Base-by-base conservation (phyloP, 805 yeast species). In the Yamadazyma akitaensis region DNA sequence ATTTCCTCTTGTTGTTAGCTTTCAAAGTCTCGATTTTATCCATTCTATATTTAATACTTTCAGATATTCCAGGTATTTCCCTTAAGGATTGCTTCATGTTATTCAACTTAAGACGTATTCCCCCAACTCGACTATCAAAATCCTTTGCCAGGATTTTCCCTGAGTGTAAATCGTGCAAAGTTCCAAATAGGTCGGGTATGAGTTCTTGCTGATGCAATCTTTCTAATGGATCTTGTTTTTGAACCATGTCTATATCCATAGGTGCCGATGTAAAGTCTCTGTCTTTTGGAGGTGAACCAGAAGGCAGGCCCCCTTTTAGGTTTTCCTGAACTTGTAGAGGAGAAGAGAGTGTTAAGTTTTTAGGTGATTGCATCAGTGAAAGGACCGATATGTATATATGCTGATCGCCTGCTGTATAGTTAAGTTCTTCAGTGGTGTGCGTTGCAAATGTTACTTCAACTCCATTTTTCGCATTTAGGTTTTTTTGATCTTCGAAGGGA, bases 131-230 rank as follows among this genome's bases (percentile, higher is more conserved):
- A 54, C 68, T 70, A 48, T 69, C 73, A 48, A 72, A 70, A 48
- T 72, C 75, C 46, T 69, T 67, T 8, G 72, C 65, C 63, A 63
- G 69, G 14, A 68, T 49, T 18, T 53, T 59, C n/a, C 73, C 75
- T 9, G 55, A 53, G 28, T 64, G 63, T 28, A 72, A 56, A 36
- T 64, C 65, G 44, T 66, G 70, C 5, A 72, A 53, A 16, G 69
- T 55, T 12, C 53, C 57, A 48, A 63, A 71, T 38, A 72, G 49
- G 32, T 70, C 75, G 6, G 74, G 73, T 5, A 72, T 56, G 3
- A 70, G 51, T 50, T 70, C 71, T 16, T 63, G 57, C n/a, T 59
- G 50, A 8, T 54, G 54, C 33, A 71, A 53, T 36, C 60, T 63
- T n/a, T 59, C 48, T 25, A 62, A 46, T 18, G 55, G 47, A 42